These are phyloP conservation scores for Staphylotrichum tortipilum DNA, from an alignment of 495 filamentous ascomycete genomes.

Conservation along the genomic window DNA sequence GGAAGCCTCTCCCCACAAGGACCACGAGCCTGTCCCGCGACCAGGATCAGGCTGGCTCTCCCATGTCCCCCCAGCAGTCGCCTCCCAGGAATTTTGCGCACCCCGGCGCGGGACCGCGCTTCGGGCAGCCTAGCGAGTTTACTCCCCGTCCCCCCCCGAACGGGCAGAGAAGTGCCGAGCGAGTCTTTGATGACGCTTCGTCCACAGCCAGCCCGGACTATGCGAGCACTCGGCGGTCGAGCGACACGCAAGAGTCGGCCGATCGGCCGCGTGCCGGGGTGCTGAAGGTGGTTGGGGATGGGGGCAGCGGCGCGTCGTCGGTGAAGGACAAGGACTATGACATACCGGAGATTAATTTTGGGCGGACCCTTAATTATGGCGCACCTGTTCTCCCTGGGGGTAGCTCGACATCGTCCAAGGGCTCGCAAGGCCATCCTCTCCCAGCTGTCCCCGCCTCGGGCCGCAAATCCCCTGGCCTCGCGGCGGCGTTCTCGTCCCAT, in stretches of 20 bases:
- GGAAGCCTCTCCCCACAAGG: conserved; percentile 56
- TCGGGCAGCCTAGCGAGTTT: conserved; percentile 22
- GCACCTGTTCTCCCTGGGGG: conserved; percentile 13
- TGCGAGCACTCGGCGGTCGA: conserved; percentile 60
- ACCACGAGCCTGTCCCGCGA: conserved; percentile 32
- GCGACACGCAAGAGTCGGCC: conserved; percentile 51
- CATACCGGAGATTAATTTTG: conserved; percentile 79
- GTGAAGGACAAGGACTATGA: conserved; percentile 31
- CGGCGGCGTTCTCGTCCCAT: conserved; percentile 29
- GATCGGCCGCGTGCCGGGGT: conserved; percentile 74
- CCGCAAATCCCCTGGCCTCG: conserved; percentile 34
- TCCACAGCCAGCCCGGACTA: conserved; percentile 50
- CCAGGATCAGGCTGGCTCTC: conserved; percentile 18
- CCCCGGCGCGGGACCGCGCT: conserved; percentile 19
- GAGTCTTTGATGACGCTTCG: conserved; percentile 41
- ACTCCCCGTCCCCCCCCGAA: conserved; percentile 15
- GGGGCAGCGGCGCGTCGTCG: conserved; percentile 22
- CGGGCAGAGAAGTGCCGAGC: conserved; percentile 29
- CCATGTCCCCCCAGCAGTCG: conserved; percentile 15
- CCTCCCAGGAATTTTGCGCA: conserved; percentile 1
- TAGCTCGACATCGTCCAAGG: conserved; percentile 15
- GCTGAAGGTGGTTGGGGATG: conserved; percentile 67
- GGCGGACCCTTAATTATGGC: conserved; percentile 66
- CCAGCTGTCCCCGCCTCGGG: conserved; percentile 31
- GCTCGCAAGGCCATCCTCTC: conserved; percentile 25